Base-by-base conservation (phyloP, 345 rosid genomes). In the Populus ilicifolia region DNA sequence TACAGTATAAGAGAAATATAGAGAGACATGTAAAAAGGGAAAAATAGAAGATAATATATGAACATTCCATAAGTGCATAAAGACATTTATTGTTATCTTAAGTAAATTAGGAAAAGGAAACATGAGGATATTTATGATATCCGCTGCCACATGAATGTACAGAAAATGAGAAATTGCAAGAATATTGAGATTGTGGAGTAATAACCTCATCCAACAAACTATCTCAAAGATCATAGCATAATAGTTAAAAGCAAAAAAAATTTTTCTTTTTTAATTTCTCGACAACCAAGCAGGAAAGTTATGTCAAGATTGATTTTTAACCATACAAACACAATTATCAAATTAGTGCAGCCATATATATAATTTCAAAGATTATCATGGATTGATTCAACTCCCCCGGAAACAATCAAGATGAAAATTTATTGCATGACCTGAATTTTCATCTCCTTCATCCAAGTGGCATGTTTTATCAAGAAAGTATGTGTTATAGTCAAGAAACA, bases 391-490 rank as follows among this genome's bases (percentile, higher is more conserved):
- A 17, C 56, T 8, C 33, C 33, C 4, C 33, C 3, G 39, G 8
- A n/a, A 5, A 70, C 52, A 70, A 17, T 44, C 39, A 21, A 56
- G 43, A 46, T 61, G 17, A 6, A 27, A 38, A 72, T 76, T 79
- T 41, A 76, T 43, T 72, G 11, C 16, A 43, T 27, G 10, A 65
- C 29, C 50, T 46, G 43, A 50, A 64, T 17, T 17, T 43, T 46
- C 14, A 68, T 80, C 80, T 69, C 72, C 73, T 50, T 13, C 21
- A 48, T 4, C 64, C 23, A 66, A 41, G 54, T 72, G 36, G 18
- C 67, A 67, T 67, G 36, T 36, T 29, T 41, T 50, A 30, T 52
- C 54, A 52, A 72, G 67, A 73, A 30, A 54, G 17, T 20, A 68
- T 10, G 39, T 25, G 6, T 29, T 67, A 35, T 29, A 52, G 13